Percentiles rank a stretch among this genome's conserved stretches.
phyloP scores from a whole-genome alignment of 1,139 yeast species.

The Candida tetrigidarum region DNA sequence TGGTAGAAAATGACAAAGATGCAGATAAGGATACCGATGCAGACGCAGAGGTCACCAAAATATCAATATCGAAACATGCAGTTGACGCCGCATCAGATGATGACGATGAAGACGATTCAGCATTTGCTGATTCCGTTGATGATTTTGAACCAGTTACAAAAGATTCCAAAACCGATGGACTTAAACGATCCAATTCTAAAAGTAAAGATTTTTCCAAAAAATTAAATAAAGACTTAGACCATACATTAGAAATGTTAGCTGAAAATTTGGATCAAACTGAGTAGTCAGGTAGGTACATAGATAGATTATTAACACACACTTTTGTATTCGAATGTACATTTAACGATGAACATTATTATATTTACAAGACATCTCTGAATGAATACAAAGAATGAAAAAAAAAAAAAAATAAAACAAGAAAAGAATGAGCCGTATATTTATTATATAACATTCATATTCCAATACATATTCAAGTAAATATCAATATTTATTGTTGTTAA shows the following conservation, averaged over 20 bases:
- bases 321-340: not conserved
- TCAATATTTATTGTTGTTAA: too few species aligned
- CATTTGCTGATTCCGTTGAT: constrained; percentile 19
- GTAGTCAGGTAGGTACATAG: not conserved
- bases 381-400: too few species aligned
- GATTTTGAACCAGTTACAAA: constrained; percentile 5
- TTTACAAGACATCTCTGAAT: too few species aligned
- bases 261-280: constrained; percentile 32
- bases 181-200: constrained; percentile 27
- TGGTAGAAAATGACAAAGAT: too few species aligned
- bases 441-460: too few species aligned
- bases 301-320: not conserved
- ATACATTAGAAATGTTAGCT: constrained; percentile 45
- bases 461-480: too few species aligned
- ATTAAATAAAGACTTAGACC: constrained; percentile 38
- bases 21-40: constrained; percentile 1
- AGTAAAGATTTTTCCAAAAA: constrained; percentile 30
- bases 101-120: constrained; percentile 17
- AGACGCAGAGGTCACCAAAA: not conserved
- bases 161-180: constrained; percentile 1
- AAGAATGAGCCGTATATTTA: too few species aligned
- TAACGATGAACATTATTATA: too few species aligned
- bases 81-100: constrained; percentile 7
- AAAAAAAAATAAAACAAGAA: too few species aligned
- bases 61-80: constrained; percentile 3